Evolutionary conservation across 2,329 filamentous ascomycete genomes (phyloP).

Genomic region (Ophiostoma pallidulum): DNA sequence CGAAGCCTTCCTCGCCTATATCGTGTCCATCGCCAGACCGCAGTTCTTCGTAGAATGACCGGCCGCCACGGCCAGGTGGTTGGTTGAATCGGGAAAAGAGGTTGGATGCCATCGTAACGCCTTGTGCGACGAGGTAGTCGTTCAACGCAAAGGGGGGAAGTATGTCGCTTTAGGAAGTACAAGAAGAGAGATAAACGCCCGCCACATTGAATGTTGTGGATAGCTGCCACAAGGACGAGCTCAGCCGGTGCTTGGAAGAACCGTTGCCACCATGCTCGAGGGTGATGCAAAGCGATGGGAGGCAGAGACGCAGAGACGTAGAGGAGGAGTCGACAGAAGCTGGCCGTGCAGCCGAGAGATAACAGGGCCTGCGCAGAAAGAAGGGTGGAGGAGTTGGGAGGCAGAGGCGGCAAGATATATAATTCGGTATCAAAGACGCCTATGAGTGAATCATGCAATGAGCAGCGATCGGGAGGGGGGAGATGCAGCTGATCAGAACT

Average conservation of each 20-base stretch:
- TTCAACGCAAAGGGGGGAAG: neutral
- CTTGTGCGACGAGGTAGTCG: slow-evolving; percentile 1
- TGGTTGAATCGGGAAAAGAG: slow-evolving; percentile 37
- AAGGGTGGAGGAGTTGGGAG: too few relatives aligned
- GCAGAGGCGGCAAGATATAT: too few relatives aligned
- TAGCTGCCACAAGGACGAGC: slow-evolving; percentile 6
- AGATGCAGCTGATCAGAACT: slow-evolving; percentile 10
- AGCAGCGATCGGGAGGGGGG: neutral
- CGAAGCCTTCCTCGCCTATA: slow-evolving; percentile 23
- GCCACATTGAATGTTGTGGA: neutral
- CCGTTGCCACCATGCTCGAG: slow-evolving; percentile 4
- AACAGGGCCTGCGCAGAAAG: neutral
- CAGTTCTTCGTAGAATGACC: slow-evolving; percentile 44
- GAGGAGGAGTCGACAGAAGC: neutral
- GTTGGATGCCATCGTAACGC: slow-evolving; percentile 34
- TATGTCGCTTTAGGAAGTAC: neutral
- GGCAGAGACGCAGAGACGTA: too few relatives aligned
- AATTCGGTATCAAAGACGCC: too few relatives aligned
- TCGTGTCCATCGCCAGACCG: slow-evolving; percentile 25
- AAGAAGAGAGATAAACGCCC: neutral
- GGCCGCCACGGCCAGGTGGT: slow-evolving; percentile 25
- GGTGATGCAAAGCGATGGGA: neutral
- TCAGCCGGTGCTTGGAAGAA: neutral
- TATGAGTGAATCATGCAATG: too few relatives aligned
- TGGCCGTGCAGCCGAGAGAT: neutral